These are phyloP conservation scores for Carnegiea gigantea DNA, from an alignment of 179 eudicot species.

Conservation along the genomic window DNA sequence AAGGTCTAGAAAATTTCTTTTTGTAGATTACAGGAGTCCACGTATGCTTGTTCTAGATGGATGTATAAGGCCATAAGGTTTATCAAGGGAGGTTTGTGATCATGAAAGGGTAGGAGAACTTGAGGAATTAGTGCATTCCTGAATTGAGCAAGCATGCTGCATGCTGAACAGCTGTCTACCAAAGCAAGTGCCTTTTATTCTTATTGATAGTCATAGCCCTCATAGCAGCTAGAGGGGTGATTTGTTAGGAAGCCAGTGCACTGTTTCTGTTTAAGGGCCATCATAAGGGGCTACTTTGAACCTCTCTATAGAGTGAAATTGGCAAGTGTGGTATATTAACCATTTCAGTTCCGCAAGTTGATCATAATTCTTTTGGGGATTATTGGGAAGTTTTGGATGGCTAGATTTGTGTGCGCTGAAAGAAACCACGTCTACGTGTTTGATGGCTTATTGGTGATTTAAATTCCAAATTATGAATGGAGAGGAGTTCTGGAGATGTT, in stretches of 20 bases:
- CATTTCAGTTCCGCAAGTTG: too few species aligned
- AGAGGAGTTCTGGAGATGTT: background rate
- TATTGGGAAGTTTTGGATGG: background rate
- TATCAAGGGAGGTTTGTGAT: background rate
- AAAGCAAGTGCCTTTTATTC: background rate
- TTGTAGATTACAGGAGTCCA: background rate
- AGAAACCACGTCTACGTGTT: background rate
- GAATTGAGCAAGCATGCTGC: background rate
- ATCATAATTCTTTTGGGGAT: background rate
- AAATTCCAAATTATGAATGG: background rate
- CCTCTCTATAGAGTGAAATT: too few species aligned
- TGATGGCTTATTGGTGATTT: background rate
- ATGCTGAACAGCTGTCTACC: background rate
- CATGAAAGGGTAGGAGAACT: background rate
- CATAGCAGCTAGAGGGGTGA: too few species aligned
- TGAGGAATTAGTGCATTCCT: background rate
- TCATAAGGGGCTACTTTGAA: too few species aligned
- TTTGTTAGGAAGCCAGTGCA: too few species aligned
- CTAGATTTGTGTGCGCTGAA: background rate
- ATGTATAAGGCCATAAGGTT: background rate
- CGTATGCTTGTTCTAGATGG: background rate
- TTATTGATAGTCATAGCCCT: too few species aligned
- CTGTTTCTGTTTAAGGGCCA: too few species aligned
- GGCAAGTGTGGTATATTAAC: too few species aligned
- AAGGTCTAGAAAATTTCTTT: background rate